Base-by-base conservation (phyloP, 306 rosid species). In the Rosa multiflora region DNA sequence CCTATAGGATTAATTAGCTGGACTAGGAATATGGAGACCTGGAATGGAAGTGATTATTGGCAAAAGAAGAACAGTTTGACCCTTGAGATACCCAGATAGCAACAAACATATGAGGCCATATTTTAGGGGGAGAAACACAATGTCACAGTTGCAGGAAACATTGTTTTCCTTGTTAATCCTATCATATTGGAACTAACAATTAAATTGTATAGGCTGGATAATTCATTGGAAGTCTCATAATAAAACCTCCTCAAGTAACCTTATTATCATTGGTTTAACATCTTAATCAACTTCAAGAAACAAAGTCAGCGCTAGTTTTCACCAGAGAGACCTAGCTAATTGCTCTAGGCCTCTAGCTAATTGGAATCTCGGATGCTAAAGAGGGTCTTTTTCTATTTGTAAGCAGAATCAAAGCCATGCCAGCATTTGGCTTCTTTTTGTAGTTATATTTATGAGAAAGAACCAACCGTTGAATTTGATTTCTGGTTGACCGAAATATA, bases 291-390 rank as follows among this genome's bases (percentile, higher is more conserved):
- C 2, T 35, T 73, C 29, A 73, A 20, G 48, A 12, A 42, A 42
- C 78, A 39, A 74, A 40, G 53, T 74, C 78, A 21, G 26, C 39
- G 49, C 17, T 12, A 42, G 23, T 7, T 40, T 74, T 44, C 51
- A 56, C 51, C 37, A 58, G 62, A 29, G 76, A 35, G 73, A 70
- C 56, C 71, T 46, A 46, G 20, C 21, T 18, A 1, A 62, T 14
- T 37, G 35, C 32, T 32, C 37, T 32, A 32, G 37, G 37, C 37
- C 40, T 62, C 11, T 6, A 64, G 46, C 69, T 43, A 52, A 20
- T 14, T 48, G 69, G 85, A 77, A 82, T 52, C 78, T 72, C 72
- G 59, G 68, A 75, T 77, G 70, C 74, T 29, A 43, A 21, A 42
- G 11, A 46, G 2, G 14, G 76, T 64, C 69, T 12, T 40, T 72